Base-by-base conservation (phyloP, 1,284 basidiomycete species). In the Trichosporon sp. region DNA sequence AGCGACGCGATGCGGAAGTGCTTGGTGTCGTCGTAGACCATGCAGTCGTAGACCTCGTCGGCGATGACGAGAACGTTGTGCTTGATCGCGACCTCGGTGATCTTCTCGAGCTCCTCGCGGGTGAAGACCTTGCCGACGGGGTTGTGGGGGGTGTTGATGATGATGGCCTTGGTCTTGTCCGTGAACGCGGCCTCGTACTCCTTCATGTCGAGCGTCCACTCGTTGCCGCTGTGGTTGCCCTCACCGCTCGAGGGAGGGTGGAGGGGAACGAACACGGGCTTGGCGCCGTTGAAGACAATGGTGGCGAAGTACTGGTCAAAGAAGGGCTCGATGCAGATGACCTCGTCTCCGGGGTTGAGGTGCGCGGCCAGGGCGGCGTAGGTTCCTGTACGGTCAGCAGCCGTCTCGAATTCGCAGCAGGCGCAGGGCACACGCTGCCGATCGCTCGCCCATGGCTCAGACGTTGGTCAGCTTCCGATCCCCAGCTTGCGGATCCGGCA, bases 21-120 rank as follows among this genome's bases (percentile, higher is more conserved):
- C 78, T 95, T 88, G 75, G 91, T 89, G 60, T 87, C 89, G 75
- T 96, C 93, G 77, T 91, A 98, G 5, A 95, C 89, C 38, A 99
- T 88, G 77, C 91, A 92, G 78, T 99, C 97, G 82, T 99, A 99
- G 90, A 98, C 95, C 88, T 99, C 97, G 83, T 99, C 97, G 0
- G 95, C 86, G 86, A 98, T 91, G 31, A 98, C 91, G 44, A 99
- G 84, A 18, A 98, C 86, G 81, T 99, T 95, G 83, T 92, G 91
- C 84, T 98, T 92, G 77, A 95, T 89, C 1, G 94, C 94, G 21
- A 99, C 83, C 63, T 87, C 87, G 38, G 95, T 94, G 68, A 99
- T 92, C 68, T 87, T 85, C 73, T 91, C 89, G 5, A 99, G 87
- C 82, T 99, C 97, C 63, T 86, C 80, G 67, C 87, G 87, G 3